Evolutionary conservation across 2,329 filamentous ascomycete genomes (phyloP).

Genomic region (Arthrobotrys iridis): DNA sequence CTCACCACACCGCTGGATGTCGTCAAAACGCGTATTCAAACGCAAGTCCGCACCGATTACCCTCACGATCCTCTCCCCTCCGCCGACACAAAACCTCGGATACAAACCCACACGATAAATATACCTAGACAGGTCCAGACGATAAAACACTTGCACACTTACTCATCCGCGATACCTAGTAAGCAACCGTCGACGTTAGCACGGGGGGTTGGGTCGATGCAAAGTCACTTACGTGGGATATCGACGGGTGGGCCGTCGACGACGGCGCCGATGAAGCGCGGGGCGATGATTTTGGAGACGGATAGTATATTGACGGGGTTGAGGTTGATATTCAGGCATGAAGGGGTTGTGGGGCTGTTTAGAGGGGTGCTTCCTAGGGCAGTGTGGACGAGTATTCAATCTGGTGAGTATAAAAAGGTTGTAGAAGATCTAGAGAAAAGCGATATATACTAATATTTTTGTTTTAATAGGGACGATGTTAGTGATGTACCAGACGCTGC

Average conservation of each 20-base stretch:
- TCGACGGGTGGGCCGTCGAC: constrained; percentile 85
- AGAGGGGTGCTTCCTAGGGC: constrained; percentile 89
- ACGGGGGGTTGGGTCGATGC: constrained; percentile 56
- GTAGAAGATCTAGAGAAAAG: no score
- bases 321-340: constrained; percentile 85
- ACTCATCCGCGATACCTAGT: constrained; percentile 55
- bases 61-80: constrained; percentile 57
- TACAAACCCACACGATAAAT: constrained; percentile 54
- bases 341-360: constrained; percentile 91
- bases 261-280: constrained; percentile 80
- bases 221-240: constrained; percentile 65
- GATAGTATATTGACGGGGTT: constrained; percentile 88
- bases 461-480: constrained; percentile 57
- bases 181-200: constrained; percentile 55
- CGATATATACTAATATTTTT: not conserved
- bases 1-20: constrained; percentile 96
- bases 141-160: constrained; percentile 52
- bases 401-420: constrained; percentile 44
- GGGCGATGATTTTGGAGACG: constrained; percentile 82
- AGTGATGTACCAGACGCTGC: constrained; percentile 58
- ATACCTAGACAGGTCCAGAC: constrained; percentile 57
- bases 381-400: constrained; percentile 98
- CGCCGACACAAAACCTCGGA: constrained; percentile 53
- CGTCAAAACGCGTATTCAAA: constrained; percentile 96
- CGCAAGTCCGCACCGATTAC: constrained; percentile 75